Conservation (phyloP, 148 eudicot species). For the Cornus florida region DNA sequence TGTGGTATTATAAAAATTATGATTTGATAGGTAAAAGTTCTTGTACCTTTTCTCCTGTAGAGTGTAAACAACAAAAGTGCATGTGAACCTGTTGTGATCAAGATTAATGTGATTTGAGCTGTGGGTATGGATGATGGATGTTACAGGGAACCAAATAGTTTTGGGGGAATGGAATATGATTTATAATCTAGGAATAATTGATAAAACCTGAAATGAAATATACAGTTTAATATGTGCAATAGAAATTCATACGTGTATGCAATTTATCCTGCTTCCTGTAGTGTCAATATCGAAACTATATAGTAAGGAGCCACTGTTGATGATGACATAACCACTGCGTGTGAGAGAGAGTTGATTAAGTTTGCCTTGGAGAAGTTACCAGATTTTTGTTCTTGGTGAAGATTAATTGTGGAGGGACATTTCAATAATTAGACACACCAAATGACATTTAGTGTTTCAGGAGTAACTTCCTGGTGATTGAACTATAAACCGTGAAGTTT, state of each 20-base stretch:
- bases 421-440: too few species aligned
- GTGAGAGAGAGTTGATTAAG: not conserved
- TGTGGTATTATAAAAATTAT: too few species aligned
- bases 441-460: too few species aligned
- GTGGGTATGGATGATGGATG: too few species aligned
- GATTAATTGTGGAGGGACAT: too few species aligned
- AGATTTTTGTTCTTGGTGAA: too few species aligned
- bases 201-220: not conserved
- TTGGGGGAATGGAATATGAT: not conserved
- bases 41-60: not conserved
- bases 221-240: not conserved
- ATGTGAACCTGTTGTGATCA: too few species aligned
- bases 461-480: too few species aligned
- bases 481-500: too few species aligned
- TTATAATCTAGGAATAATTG: too few species aligned
- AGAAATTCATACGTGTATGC: not conserved
- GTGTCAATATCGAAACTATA: not conserved
- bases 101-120: too few species aligned
- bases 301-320: not conserved
- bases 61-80: not conserved
- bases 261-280: not conserved
- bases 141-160: not conserved
- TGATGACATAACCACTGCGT: too few species aligned
- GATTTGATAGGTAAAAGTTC: not conserved
- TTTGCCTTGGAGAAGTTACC: not conserved